Evolutionary conservation across 345 rosid species (phyloP).

Genomic region (Carallia pectinifolia): DNA sequence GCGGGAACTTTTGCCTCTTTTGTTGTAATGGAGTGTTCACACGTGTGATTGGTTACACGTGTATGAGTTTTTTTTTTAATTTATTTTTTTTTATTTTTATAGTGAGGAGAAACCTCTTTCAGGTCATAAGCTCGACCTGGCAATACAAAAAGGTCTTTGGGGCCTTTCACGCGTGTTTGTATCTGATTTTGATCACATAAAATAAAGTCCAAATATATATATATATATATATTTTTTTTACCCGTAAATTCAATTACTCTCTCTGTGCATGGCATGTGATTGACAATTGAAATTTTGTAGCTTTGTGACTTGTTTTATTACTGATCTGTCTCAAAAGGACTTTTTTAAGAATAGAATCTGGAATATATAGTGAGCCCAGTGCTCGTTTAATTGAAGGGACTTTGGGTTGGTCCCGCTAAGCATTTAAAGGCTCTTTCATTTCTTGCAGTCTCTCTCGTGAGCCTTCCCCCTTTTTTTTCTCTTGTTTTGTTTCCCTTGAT

Average conservation of each 20-base stretch:
- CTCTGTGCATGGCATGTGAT: conserved; percentile 40
- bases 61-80: background rate
- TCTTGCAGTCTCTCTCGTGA: conserved; percentile 15
- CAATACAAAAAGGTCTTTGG: conserved; percentile 42
- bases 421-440: conserved; percentile 17
- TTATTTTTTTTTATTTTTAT: background rate
- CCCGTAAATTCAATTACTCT: background rate
- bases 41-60: conserved; percentile 34
- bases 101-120: conserved; percentile 29
- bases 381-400: background rate
- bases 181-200: conserved; percentile 20
- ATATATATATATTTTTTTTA: too few relatives aligned
- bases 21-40: conserved; percentile 7
- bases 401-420: conserved; percentile 36
- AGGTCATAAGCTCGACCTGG: conserved; percentile 35
- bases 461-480: conserved; percentile 1
- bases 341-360: conserved; percentile 4
- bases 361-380: conserved; percentile 23
- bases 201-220: conserved; percentile 19
- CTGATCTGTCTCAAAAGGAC: background rate
- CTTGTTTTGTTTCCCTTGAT: background rate
- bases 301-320: conserved; percentile 45
- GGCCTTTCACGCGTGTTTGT: conserved; percentile 47
- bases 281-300: conserved; percentile 49
- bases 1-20: conserved; percentile 41